Conservation (phyloP, 129 eudicot genomes). For the Lonicera japonica region DNA sequence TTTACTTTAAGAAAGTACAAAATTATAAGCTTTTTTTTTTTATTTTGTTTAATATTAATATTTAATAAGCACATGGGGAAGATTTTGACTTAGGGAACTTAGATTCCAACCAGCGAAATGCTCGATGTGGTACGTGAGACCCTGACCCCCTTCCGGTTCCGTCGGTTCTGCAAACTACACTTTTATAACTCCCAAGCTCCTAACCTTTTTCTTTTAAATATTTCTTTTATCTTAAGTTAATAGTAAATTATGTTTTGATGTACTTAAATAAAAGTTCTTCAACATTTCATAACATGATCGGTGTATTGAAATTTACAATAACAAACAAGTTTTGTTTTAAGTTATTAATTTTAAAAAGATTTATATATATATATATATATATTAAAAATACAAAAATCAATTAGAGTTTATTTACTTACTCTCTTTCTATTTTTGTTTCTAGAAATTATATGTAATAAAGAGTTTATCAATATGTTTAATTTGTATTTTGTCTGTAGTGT, state of each 20-base stretch:
- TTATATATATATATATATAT: too few species aligned
- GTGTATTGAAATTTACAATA: too few species aligned
- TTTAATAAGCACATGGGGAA: conserved; percentile 22
- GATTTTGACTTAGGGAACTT: conserved; percentile 13
- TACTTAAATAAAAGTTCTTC: too few species aligned
- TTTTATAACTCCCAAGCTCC: background rate
- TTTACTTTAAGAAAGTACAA: background rate
- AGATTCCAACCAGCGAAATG: conserved; percentile 22
- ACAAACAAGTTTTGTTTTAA: too few species aligned
- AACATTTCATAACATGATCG: too few species aligned
- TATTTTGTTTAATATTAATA: background rate
- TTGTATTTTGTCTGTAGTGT: background rate
- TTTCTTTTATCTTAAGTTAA: too few species aligned
- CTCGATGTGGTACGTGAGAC: conserved; percentile 29
- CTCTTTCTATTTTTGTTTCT: background rate
- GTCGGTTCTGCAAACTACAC: background rate
- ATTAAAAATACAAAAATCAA: too few species aligned
- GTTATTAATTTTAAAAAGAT: too few species aligned
- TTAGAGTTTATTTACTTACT: background rate
- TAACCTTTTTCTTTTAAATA: too few species aligned
- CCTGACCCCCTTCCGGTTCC: background rate
- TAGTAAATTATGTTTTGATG: too few species aligned
- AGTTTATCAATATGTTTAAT: background rate
- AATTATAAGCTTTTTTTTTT: too few species aligned
- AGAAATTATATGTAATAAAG: too few species aligned